Base-by-base conservation (phyloP, 805 yeast species). In the Zygosaccharomyces pseudorouxii region DNA sequence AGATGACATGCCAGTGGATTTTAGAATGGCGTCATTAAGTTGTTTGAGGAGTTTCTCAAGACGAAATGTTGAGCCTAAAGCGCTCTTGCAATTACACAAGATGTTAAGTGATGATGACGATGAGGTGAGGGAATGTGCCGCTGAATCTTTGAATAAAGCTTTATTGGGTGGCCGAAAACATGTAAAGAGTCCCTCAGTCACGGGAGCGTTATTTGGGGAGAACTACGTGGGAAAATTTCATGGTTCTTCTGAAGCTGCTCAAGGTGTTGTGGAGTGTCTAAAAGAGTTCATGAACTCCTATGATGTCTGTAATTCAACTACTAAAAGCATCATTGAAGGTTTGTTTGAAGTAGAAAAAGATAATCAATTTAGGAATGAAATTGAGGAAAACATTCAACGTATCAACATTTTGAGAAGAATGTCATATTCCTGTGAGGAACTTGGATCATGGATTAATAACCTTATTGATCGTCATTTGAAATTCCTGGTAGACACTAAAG, bases 261-360 rank as follows among this genome's bases (percentile, higher is more conserved):
- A 18, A 16, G 28, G 20, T 19, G 42, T 46, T 6, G 29, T 22
- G 5, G 35, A 29, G 25, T 50, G 52, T 10, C 51, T 65, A 1
- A 40, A 51, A n/a, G 38, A 50, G 8, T 49, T 53, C 6, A 38
- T 62, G 36, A 23, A 41, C 4, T 51, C 55, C 28, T 39, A 46
- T 2, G 64, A 62, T 22, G 45, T 54, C 10, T 55, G 58, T 29
- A 38, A 50, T 2, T 47, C 53, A 11, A 41, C 50, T 18, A 37
- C 23, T 35, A 35, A 38, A 38, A n/a, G 48, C 53, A 5, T 70
- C 65, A 18, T 40, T 19, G 65, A 70, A 16, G 68, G 72, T 2
- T 62, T 89, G 36, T 89, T 88, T 63, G 80, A 80, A 5, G 66
- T 75, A 5, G 97, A 89, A 59, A 79, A 78, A 56, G 78, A 75